These are phyloP conservation scores for Apocynum venetum DNA, from an alignment of 257 asterid genomes.

Conservation along the genomic window DNA sequence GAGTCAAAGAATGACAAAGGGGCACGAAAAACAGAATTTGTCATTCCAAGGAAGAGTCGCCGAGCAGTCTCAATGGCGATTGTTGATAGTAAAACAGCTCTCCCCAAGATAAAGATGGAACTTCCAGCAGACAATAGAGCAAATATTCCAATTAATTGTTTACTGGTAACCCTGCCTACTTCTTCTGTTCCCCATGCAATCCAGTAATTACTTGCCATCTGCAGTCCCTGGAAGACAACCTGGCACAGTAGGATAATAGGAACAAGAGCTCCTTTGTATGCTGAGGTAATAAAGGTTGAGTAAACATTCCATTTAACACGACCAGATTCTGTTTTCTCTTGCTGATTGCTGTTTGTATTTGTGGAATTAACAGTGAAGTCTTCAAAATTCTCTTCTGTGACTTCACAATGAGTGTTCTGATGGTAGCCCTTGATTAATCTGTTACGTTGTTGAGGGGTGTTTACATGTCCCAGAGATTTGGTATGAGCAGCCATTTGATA, in stretches of 20 bases:
- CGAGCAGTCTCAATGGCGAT: slow-evolving; percentile 75
- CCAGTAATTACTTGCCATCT: slow-evolving; percentile 87
- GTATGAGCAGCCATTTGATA: slow-evolving; percentile 64
- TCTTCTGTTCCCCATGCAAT: slow-evolving; percentile 78
- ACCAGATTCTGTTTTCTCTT: slow-evolving; percentile 59
- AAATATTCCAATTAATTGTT: slow-evolving; percentile 49
- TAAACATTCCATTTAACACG: slow-evolving; percentile 76
- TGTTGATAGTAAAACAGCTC: slow-evolving; percentile 70
- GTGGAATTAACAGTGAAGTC: slow-evolving; percentile 35
- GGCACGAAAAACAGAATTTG: slow-evolving; percentile 57
- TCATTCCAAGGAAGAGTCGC: slow-evolving; percentile 56
- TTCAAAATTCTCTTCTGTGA: slow-evolving; percentile 31
- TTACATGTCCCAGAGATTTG: slow-evolving; percentile 52
- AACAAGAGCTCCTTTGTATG: slow-evolving; percentile 76
- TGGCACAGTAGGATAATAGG: slow-evolving; percentile 67
- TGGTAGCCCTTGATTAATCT: slow-evolving; percentile 21
- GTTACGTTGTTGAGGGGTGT: slow-evolving; percentile 26
- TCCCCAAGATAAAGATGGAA: slow-evolving; percentile 63
- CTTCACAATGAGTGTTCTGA: slow-evolving; percentile 30
- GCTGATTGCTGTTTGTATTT: slow-evolving; percentile 25
- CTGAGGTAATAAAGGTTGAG: slow-evolving; percentile 61
- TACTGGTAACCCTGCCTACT: slow-evolving; percentile 37
- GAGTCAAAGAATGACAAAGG: slow-evolving; percentile 76
- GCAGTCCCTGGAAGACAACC: slow-evolving; percentile 65
- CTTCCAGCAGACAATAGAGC: slow-evolving; percentile 74